Evolutionary conservation across 164 flowering plant genomes (phyloP), one percentile per base, ranked within the genome.

Genomic region (Buxus sempervirens): DNA sequence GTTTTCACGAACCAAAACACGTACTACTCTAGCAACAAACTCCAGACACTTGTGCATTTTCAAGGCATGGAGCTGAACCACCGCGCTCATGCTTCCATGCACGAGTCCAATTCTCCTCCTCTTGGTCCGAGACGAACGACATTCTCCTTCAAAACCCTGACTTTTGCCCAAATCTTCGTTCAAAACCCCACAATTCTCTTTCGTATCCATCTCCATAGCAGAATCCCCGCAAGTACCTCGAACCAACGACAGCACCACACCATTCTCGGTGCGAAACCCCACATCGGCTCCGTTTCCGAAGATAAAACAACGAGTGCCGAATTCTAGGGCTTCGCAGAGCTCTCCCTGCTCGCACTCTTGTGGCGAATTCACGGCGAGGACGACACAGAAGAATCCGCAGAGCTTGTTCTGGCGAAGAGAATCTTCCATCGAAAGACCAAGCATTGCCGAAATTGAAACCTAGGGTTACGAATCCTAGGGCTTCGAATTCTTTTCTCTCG

Each of bases 321-420:
- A 48, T 25, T 58, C 28, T 59, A 77, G 75, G 64, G 67, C 14
- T 25, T 76, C 27, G 32, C 62, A 51, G 10, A 48, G 55, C 14
- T 56, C 61, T 45, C 16, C 27, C 24, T 23, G 65, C 25, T 59
- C 53, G 10, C 19, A 55, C 18, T 22, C 60, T 9, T 41, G 53
- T 2, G 79, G 60, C 16, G 79, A 20, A 32, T 70, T 58, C 32
- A 83, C 71, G 5, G 83, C 14, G 42, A 88, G 85, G 55, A 89
- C 86, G 7, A 83, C 71, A 59, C 77, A 73, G 66, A 86, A 70
- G 80, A 72, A 89, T 25, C 96, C 96, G 76, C 91, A 85, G 73
- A 85, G 95, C 73, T 85, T 88, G 81, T 83, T 79, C 41, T 69
- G 69, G 19, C 20, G 58, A 19, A 65, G 55, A 26, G 23, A 19